Evolutionary conservation across 169 alveolate genomes (phyloP).

Genomic region (Theileria parva): DNA sequence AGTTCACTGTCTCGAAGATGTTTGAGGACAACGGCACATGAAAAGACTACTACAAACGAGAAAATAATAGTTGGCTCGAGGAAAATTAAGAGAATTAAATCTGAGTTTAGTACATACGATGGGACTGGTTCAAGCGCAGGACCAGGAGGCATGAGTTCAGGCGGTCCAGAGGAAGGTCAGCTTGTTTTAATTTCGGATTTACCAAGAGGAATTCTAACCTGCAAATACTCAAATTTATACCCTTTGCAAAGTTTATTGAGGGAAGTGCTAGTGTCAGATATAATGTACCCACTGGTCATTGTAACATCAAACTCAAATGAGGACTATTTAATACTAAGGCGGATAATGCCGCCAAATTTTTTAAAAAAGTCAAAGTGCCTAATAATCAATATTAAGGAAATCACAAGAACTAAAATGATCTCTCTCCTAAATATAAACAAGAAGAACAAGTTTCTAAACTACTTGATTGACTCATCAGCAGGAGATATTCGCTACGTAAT

Average conservation of each 20-base stretch:
- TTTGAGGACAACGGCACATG: constrained; percentile 10
- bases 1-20: constrained; percentile 34
- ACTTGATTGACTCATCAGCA: constrained; percentile 16
- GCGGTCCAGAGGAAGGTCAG: constrained; percentile 28
- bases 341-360: constrained; percentile 50
- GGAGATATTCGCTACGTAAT: constrained; percentile 62
- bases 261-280: constrained; percentile 27
- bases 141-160: not conserved
- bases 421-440: constrained; percentile 26
- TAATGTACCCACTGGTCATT: constrained; percentile 46
- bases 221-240: constrained; percentile 12
- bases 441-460: constrained; percentile 30
- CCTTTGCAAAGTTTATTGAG: constrained; percentile 29
- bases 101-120: not conserved
- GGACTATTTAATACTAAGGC: constrained; percentile 41
- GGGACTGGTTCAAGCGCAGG: not conserved
- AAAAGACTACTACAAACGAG: not conserved
- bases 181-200: constrained; percentile 38
- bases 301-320: constrained; percentile 43
- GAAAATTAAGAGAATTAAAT: constrained; percentile 22
- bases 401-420: constrained; percentile 40
- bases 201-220: constrained; percentile 33
- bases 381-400: constrained; percentile 30
- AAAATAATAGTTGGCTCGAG: not conserved
- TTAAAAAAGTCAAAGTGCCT: constrained; percentile 52